Evolutionary conservation across 805 yeast genomes (phyloP).

Genomic region (Metschnikowia shivogae): DNA sequence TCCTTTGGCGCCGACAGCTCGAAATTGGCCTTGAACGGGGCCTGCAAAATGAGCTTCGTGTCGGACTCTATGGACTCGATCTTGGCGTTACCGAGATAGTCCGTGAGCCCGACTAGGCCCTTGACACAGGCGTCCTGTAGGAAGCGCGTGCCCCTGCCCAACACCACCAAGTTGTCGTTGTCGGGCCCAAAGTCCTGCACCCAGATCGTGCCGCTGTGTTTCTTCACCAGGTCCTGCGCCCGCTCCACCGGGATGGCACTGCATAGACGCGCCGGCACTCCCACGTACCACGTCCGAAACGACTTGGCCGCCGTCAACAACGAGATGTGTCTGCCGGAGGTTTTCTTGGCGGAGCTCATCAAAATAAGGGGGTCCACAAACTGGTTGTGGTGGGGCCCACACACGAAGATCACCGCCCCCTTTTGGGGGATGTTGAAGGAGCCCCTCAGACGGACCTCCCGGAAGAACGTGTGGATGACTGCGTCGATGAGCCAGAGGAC

Average conservation of each 20-base stretch:
- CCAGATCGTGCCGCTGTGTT: slow-evolving; percentile 28
- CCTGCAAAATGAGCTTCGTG: slow-evolving; percentile 23
- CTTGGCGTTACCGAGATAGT: slow-evolving; percentile 33
- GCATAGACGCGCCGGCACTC: slow-evolving; percentile 28
- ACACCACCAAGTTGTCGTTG: slow-evolving; percentile 17
- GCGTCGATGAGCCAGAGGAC: slow-evolving; percentile 31
- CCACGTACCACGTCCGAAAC: slow-evolving; percentile 29
- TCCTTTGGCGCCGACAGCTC: slow-evolving; percentile 12
- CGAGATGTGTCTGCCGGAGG: slow-evolving; percentile 30
- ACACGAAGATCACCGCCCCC: slow-evolving; percentile 38
- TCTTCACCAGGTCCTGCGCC: slow-evolving; percentile 35
- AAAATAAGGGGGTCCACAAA: slow-evolving; percentile 39
- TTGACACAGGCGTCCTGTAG: slow-evolving; percentile 29
- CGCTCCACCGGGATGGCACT: slow-evolving; percentile 41
- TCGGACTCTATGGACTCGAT: slow-evolving; percentile 30
- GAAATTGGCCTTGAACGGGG: slow-evolving; percentile 22
- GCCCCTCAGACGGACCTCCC: slow-evolving; percentile 38
- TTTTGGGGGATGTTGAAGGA: slow-evolving; percentile 34
- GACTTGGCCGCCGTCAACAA: slow-evolving; percentile 37
- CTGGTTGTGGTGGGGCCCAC: slow-evolving; percentile 44
- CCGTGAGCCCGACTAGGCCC: slow-evolving; percentile 36
- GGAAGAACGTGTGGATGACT: slow-evolving; percentile 37
- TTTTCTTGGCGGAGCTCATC: slow-evolving; percentile 32
- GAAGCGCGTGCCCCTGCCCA: slow-evolving; percentile 35
- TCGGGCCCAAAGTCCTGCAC: slow-evolving; percentile 18